Percentiles rank a stretch among this genome's conserved stretches.
Evolutionary conservation across 345 rosid genomes (phyloP).

Genomic region (Eutrema heterophyllum): DNA sequence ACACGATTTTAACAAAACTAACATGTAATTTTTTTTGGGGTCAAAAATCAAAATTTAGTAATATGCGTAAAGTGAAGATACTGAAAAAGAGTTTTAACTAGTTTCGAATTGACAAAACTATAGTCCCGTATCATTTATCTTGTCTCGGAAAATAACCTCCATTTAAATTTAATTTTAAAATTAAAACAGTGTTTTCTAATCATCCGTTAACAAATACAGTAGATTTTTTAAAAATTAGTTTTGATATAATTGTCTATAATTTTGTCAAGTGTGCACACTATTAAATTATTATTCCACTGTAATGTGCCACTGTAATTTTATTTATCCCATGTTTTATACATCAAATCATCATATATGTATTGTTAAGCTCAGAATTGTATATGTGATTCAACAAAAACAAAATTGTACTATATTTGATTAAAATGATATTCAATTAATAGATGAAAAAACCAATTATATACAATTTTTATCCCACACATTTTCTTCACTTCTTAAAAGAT

Average conservation of each 20-base stretch:
- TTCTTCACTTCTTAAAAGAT: background rate
- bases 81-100: background rate
- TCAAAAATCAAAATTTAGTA: background rate
- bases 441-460: background rate
- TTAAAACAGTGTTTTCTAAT: no score
- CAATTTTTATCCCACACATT: background rate
- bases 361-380: no score
- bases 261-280: no score
- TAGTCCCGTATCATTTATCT: background rate
- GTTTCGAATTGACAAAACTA: background rate
- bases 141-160: background rate
- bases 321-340: background rate
- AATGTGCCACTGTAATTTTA: no score
- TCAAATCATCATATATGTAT: background rate
- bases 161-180: no score
- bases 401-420: no score
- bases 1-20: background rate
- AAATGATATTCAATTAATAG: background rate
- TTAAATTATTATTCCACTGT: no score
- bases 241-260: no score
- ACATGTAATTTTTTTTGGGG: background rate
- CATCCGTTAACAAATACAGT: background rate
- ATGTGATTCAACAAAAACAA: no score
- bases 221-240: no score
- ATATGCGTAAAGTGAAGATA: background rate